A percentile compares a stretch with the other conserved stretches of the same genome.
Evolutionary conservation across 345 rosid genomes (phyloP).

Genomic region (Populus deltoides): DNA sequence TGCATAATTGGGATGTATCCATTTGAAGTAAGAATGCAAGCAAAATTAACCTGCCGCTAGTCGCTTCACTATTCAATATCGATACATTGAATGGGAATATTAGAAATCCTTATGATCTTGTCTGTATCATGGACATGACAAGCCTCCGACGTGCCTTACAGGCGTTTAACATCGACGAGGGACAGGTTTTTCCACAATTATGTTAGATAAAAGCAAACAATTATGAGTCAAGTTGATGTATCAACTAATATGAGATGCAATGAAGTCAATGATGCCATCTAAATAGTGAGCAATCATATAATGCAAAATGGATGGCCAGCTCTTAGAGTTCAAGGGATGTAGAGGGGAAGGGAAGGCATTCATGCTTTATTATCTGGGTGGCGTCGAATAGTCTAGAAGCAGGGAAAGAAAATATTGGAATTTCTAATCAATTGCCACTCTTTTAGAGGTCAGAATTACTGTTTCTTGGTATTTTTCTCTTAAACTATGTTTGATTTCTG

Average conservation of each 20-base stretch:
- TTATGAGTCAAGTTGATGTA: neutral
- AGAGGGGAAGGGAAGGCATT: no score
- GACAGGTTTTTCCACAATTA: neutral
- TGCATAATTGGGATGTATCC: neutral
- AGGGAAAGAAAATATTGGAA: no score
- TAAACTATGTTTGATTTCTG: no score
- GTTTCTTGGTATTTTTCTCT: no score
- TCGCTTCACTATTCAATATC: conserved; percentile 9
- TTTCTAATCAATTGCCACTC: no score
- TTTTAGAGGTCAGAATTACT: no score
- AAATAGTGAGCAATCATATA: neutral
- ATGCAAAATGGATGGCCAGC: neutral
- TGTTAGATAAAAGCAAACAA: neutral
- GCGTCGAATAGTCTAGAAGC: no score
- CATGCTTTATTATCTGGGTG: no score
- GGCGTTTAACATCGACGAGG: neutral
- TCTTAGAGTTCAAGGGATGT: neutral
- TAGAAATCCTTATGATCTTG: conserved; percentile 9
- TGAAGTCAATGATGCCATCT: neutral
- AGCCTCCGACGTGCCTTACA: neutral
- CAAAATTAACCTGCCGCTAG: neutral
- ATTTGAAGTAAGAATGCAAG: neutral
- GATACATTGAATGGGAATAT: neutral
- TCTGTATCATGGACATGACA: neutral
- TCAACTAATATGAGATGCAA: neutral